These are phyloP conservation scores for Penicillium maclennaniae DNA, from an alignment of 495 filamentous ascomycete genomes.

Conservation along the genomic window DNA sequence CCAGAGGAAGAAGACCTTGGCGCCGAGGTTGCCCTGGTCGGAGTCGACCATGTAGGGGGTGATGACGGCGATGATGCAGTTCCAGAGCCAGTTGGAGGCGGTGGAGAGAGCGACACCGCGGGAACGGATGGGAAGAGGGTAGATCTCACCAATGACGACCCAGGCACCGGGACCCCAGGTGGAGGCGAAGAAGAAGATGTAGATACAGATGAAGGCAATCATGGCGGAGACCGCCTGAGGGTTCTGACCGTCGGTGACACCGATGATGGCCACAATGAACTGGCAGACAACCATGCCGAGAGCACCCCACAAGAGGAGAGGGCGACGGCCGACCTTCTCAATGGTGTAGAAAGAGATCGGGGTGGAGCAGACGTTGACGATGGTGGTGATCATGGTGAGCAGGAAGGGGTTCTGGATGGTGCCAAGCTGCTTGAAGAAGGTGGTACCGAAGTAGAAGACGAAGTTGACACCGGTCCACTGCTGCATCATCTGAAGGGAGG, in stretches of 20 bases:
- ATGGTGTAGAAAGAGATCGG: constrained; percentile 79
- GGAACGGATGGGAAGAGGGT: constrained; percentile 77
- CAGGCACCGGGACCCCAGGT: constrained; percentile 74
- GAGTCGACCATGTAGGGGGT: constrained; percentile 75
- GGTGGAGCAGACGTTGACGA: constrained; percentile 82
- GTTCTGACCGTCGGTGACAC: constrained; percentile 54
- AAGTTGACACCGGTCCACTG: constrained; percentile 88
- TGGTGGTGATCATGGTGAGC: constrained; percentile 73
- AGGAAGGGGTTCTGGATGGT: constrained; percentile 73
- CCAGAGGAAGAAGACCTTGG: constrained; percentile 86
- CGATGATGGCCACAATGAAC: constrained; percentile 79
- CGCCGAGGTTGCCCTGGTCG: constrained; percentile 63
- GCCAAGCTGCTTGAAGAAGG: constrained; percentile 67
- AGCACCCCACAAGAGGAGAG: constrained; percentile 76
- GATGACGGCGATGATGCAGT: constrained; percentile 68
- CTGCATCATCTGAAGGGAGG: constrained; percentile 76
- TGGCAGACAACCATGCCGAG: constrained; percentile 79
- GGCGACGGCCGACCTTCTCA: constrained; percentile 76
- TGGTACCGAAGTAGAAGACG: constrained; percentile 86
- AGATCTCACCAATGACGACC: constrained; percentile 87
- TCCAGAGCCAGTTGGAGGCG: constrained; percentile 87
- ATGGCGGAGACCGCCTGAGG: constrained; percentile 56
- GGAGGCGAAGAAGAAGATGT: constrained; percentile 71
- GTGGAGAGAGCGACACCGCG: constrained; percentile 77
- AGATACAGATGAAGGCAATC: constrained; percentile 75